Evolutionary conservation across 2,329 filamentous ascomycete genomes (phyloP).

Genomic region (Monilinia fructigena): DNA sequence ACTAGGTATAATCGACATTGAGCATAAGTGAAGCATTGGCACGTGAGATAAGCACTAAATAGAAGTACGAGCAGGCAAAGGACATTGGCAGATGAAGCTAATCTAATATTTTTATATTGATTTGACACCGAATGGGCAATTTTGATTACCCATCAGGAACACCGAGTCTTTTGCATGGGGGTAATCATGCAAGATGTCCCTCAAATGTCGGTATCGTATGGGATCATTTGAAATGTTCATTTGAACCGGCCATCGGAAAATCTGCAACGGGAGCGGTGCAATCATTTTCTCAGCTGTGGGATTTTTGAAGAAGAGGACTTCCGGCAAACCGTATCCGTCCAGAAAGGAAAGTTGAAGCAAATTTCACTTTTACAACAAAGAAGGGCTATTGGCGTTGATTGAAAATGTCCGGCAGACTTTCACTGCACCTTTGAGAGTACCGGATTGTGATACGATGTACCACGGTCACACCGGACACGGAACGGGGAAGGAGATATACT

Average conservation of each 20-base stretch:
- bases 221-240: background rate
- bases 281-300: background rate
- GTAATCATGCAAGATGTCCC: background rate
- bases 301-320: background rate
- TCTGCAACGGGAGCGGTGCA: conserved; percentile 1
- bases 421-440: background rate
- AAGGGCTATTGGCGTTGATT: background rate
- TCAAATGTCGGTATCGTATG: background rate
- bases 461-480: background rate
- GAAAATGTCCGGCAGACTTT: background rate
- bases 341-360: background rate
- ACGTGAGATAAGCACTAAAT: conserved; percentile 17
- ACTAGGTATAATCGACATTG: background rate
- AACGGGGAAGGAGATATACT: background rate
- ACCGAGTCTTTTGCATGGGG: conserved; percentile 5
- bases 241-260: background rate
- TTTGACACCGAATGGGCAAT: background rate
- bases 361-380: background rate
- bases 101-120: background rate
- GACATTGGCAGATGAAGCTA: background rate
- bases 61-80: background rate
- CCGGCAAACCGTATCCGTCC: background rate
- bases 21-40: conserved; percentile 8
- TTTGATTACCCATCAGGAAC: conserved; percentile 8
- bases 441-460: background rate